A percentile compares a stretch with the other conserved stretches of the same genome.
Conservation (phyloP, 83 land plant species). For the Larix sibirica region DNA sequence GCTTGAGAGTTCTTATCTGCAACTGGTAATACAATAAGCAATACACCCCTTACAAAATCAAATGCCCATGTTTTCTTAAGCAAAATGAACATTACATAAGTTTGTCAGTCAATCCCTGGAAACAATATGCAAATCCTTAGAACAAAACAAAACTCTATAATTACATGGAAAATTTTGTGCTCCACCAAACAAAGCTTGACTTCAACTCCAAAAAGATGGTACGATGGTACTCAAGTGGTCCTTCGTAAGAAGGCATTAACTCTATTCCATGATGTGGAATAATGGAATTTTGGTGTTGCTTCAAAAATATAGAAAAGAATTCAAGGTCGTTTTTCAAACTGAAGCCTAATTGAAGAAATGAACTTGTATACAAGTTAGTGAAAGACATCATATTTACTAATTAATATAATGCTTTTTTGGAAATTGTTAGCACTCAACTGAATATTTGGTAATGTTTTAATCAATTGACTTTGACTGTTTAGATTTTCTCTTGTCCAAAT, state of each 20-base stretch:
- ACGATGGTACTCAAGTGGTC: not conserved
- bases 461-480: not conserved
- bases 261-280: not conserved
- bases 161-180: not conserved
- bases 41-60: not conserved
- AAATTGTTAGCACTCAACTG: not conserved
- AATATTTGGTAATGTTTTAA: not conserved
- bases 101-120: not conserved
- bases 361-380: not conserved
- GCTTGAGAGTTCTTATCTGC: not conserved
- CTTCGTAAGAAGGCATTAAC: not conserved
- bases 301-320: not conserved
- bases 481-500: not conserved
- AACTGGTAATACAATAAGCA: not conserved
- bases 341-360: not conserved
- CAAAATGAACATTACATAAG: not conserved
- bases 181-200: not conserved
- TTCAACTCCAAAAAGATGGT: not conserved
- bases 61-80: not conserved
- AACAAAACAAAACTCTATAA: not conserved
- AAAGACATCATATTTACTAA: not conserved
- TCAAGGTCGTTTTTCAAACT: not conserved
- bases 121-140: not conserved
- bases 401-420: not conserved
- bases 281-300: not conserved